Evolutionary conservation across 768 basidiomycete genomes (phyloP).

Genomic region (Hypholoma fasciculare): DNA sequence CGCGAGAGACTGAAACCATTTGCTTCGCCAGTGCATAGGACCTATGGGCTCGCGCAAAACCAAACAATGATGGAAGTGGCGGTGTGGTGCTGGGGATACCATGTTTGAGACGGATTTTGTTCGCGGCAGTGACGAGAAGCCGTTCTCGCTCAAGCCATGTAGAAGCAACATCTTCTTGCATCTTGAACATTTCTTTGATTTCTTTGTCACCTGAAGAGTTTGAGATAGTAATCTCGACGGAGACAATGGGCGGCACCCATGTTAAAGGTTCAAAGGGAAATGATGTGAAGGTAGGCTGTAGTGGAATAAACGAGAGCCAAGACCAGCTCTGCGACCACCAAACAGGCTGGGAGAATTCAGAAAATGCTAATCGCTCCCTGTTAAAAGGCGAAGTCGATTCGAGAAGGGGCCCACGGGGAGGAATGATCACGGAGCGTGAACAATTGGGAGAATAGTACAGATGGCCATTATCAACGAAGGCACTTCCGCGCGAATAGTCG

Average conservation of each 20-base stretch:
- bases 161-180: background rate
- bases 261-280: constrained; percentile 5
- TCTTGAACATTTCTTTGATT: background rate
- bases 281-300: constrained; percentile 3
- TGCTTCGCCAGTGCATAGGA: background rate
- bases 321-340: constrained; percentile 5
- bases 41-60: background rate
- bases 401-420: no score
- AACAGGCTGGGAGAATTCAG: constrained; percentile 6
- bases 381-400: no score
- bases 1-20: background rate
- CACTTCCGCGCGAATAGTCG: no score
- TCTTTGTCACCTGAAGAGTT: background rate
- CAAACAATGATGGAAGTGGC: background rate
- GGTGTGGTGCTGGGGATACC: background rate
- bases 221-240: background rate
- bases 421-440: no score
- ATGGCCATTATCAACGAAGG: no score
- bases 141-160: background rate
- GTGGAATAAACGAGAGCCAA: constrained; percentile 12
- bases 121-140: background rate
- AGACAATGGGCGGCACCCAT: background rate
- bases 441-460: no score
- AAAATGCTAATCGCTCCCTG: no score
- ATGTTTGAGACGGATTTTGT: background rate